A percentile compares a stretch with the other conserved stretches of the same genome.
phyloP scores from a whole-genome alignment of 2,329 filamentous ascomycete genomes.

The Alternaria sp. region DNA sequence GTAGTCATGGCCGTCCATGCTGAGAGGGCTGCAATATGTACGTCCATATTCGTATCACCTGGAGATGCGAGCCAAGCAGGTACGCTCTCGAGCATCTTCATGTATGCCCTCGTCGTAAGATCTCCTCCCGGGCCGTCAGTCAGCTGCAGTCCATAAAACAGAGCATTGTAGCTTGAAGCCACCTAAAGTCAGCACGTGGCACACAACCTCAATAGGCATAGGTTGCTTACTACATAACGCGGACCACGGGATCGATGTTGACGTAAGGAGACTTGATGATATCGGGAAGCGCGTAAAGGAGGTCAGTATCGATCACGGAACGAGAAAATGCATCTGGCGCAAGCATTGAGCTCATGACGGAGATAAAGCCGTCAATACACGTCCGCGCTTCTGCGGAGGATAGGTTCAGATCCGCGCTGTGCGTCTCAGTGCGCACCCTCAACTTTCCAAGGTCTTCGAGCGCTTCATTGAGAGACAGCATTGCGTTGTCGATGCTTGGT shows the following conservation, averaged over 20 bases:
- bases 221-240: constrained; percentile 27
- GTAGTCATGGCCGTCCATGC: constrained; percentile 33
- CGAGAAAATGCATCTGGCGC: constrained; percentile 24
- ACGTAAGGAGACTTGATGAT: constrained; percentile 36
- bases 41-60: constrained; percentile 24
- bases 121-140: constrained; percentile 20
- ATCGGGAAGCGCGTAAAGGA: constrained; percentile 30
- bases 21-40: constrained; percentile 26
- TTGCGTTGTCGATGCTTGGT: constrained; percentile 31
- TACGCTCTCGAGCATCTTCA: constrained; percentile 33
- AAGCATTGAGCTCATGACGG: constrained; percentile 20
- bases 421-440: constrained; percentile 23
- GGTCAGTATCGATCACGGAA: constrained; percentile 17
- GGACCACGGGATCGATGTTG: constrained; percentile 29
- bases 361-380: constrained; percentile 30
- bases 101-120: constrained; percentile 28
- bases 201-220: not conserved
- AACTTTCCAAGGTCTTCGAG: constrained; percentile 35
- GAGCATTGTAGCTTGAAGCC: constrained; percentile 23
- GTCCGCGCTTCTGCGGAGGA: constrained; percentile 21
- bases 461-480: constrained; percentile 35
- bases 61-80: constrained; percentile 33
- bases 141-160: constrained; percentile 32
- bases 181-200: not conserved
- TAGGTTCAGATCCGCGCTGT: constrained; percentile 19